phyloP scores from a whole-genome alignment of 2,329 filamentous ascomycete species.

The Leptographium galeiforme region DNA sequence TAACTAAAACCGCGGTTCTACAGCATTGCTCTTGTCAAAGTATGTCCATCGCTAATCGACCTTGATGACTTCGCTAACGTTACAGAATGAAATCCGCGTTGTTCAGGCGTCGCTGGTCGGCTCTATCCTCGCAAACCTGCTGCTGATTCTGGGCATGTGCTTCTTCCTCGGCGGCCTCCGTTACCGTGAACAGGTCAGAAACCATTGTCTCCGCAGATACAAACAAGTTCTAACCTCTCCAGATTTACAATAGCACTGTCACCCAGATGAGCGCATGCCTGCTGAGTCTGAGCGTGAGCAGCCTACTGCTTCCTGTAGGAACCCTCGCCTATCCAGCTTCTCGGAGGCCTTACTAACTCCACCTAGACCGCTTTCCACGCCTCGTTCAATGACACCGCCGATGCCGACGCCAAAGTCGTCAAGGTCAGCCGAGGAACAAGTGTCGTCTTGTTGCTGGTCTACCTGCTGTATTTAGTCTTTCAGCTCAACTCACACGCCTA shows the following conservation, averaged over 20 bases:
- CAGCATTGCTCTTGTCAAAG: constrained; percentile 12
- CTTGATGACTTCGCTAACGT: neutral
- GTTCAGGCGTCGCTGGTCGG: constrained; percentile 66
- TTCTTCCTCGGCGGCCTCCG: constrained; percentile 57
- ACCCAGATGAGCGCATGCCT: constrained; percentile 62
- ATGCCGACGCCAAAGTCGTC: constrained; percentile 49
- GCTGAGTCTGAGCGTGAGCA: constrained; percentile 47
- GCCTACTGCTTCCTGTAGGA: constrained; percentile 16
- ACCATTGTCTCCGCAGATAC: neutral
- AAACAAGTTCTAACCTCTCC: constrained; percentile 2
- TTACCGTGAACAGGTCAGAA: constrained; percentile 44
- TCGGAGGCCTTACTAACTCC: neutral
- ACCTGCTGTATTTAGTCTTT: constrained; percentile 60
- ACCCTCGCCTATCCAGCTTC: neutral
- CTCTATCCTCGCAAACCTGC: constrained; percentile 63
- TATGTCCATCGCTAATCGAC: neutral
- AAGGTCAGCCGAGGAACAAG: constrained; percentile 68
- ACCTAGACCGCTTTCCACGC: constrained; percentile 46
- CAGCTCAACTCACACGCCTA: constrained; percentile 57
- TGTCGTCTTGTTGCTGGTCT: constrained; percentile 59
- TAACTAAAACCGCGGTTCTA: neutral
- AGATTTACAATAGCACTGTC: constrained; percentile 59
- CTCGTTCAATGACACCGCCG: constrained; percentile 45
- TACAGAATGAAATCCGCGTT: constrained; percentile 52
- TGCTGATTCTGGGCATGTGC: constrained; percentile 64